Base-by-base conservation (phyloP, 2,329 filamentous ascomycete species). In the Cadophora luteo-olivacea region DNA sequence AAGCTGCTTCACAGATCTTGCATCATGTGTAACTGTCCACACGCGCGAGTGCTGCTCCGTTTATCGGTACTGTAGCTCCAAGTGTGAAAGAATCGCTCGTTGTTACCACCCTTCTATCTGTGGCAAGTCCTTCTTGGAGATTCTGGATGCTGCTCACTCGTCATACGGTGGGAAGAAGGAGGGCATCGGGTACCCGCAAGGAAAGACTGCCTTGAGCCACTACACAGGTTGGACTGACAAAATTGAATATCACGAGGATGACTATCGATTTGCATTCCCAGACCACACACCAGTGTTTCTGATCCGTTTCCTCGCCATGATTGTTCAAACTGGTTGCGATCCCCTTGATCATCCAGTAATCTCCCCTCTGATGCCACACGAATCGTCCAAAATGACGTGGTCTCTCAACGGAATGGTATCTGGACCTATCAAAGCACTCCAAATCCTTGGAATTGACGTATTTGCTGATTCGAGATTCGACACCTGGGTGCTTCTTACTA, bases 391-490 rank as follows among this genome's bases (percentile, higher is more conserved):
- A 11, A 19, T 36, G 22, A 29, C 12, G 7, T 68, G 66, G 66
- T 41, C 41, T 54, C 54, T 68, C 55, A 55, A 65, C 38, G 66
- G 66, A 29, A 68, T 55, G 51, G 55, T 68, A 8, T 24, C n/a
- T 0, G 66, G 57, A 24, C 66, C 66, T 4, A 65, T 68, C 22
- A 61, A 61, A 11, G 38, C 64, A 36, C 33, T 65, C 19, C 61
- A 68, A 29, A 49, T 33, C 7, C 32, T 68, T 19, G 66, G 55
- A 5, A 48, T 68, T 11, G 49, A 68, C 36, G 48, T 68, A 3
- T 68, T 65, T 22, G 62, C 61, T 16, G 62, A 68, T 32, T 19
- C 25, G 24, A 38, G 57, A n/a, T 65, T 65, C 41, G 66, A 68
- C 19, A 62, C 62, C 9, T 65, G 66, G 66, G 32, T 51, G 6